Percentiles rank a stretch among this genome's conserved stretches.
These are phyloP conservation scores for Backusella circina DNA, from an alignment of 192 early-diverging fungal genomes.

Conservation along the genomic window DNA sequence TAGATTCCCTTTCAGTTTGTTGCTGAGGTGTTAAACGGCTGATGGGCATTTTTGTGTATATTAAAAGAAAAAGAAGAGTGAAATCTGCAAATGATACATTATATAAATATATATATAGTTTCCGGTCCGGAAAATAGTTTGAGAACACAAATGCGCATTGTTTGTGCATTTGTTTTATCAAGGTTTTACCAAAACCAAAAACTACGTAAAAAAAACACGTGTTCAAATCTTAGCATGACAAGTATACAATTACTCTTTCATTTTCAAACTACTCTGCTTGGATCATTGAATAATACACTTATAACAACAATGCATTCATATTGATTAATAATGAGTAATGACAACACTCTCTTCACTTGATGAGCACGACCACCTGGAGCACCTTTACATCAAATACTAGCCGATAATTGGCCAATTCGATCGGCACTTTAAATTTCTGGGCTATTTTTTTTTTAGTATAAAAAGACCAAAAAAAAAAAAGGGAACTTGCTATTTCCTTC, in stretches of 20 bases:
- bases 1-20: slow-evolving; percentile 17
- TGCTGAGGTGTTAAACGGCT: slow-evolving; percentile 23
- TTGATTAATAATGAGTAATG: neutral
- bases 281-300: neutral
- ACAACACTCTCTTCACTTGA: neutral
- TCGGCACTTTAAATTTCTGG: neutral
- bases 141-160: neutral
- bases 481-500: neutral
- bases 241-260: neutral
- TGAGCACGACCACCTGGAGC: neutral
- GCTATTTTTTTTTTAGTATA: neutral
- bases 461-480: neutral
- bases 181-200: neutral
- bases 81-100: neutral
- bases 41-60: slow-evolving; percentile 3
- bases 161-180: neutral
- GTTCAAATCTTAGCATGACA: neutral
- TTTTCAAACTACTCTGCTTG: neutral
- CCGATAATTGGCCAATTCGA: neutral
- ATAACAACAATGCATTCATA: neutral
- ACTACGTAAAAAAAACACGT: neutral
- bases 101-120: neutral
- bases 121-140: neutral
- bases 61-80: neutral
- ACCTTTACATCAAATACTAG: neutral